A percentile compares a stretch with the other conserved stretches of the same genome.
Evolutionary conservation across 2,329 filamentous ascomycete genomes (phyloP).

Genomic region (Penicillium janthinellum): DNA sequence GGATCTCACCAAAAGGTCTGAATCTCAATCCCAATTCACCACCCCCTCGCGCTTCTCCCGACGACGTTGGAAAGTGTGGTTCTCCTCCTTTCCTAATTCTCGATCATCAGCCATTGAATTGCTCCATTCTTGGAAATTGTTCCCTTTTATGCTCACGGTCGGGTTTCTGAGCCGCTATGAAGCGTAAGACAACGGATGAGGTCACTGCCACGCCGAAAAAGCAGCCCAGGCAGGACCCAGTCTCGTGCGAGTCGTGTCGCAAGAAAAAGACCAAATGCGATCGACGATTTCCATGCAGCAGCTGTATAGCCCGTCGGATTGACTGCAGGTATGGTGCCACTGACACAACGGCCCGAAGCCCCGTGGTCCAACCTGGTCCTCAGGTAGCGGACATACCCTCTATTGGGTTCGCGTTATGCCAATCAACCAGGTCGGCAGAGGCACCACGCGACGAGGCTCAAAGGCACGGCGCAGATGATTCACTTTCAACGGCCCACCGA

Average conservation of each 20-base stretch:
- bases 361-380: neutral
- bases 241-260: conserved; percentile 45
- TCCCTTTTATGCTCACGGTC: too few species aligned
- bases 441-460: neutral
- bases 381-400: neutral
- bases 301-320: conserved; percentile 43
- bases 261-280: conserved; percentile 57
- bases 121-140: too few species aligned
- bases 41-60: too few species aligned
- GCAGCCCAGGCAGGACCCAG: conserved; percentile 38
- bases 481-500: conserved; percentile 30
- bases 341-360: neutral
- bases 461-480: conserved; percentile 18
- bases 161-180: conserved; percentile 17
- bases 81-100: too few species aligned
- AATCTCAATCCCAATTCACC: too few species aligned
- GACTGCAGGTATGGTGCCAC: conserved; percentile 29
- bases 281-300: conserved; percentile 53
- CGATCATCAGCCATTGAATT: too few species aligned
- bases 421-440: neutral
- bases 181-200: conserved; percentile 20
- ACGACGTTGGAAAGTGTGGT: too few species aligned
- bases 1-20: too few species aligned
- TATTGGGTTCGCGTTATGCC: neutral
- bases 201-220: conserved; percentile 12